Evolutionary conservation across 1,284 basidiomycete species (phyloP).

Genomic region (Blastosporella zonata): DNA sequence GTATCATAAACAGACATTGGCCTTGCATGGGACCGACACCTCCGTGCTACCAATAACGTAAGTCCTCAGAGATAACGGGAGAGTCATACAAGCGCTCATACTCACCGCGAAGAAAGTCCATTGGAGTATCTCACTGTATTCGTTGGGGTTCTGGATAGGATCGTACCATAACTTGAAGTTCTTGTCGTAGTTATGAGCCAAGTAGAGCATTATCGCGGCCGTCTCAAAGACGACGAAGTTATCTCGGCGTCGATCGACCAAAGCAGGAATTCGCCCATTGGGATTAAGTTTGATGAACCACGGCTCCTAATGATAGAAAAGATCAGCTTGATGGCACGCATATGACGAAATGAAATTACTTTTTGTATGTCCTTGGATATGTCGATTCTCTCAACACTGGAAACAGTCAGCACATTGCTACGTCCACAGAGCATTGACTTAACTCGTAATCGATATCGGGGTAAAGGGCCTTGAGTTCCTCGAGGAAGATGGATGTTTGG

Average conservation of each 20-base stretch:
- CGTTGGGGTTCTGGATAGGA: constrained; percentile 38
- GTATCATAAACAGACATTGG: constrained; percentile 38
- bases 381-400: constrained; percentile 45
- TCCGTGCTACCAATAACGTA: constrained; percentile 45
- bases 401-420: constrained; percentile 3
- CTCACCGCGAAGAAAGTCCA: constrained; percentile 75
- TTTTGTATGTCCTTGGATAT: constrained; percentile 41
- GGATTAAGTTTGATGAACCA: constrained; percentile 68
- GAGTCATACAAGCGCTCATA: background rate
- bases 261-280: constrained; percentile 62
- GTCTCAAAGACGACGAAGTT: constrained; percentile 68
- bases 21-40: constrained; percentile 78
- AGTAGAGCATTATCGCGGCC: constrained; percentile 64
- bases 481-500: constrained; percentile 61
- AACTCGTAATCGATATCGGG: constrained; percentile 59
- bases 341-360: constrained; percentile 18
- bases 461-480: constrained; percentile 67
- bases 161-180: constrained; percentile 56
- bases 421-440: constrained; percentile 16
- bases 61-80: constrained; percentile 3
- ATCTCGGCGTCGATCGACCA: constrained; percentile 48
- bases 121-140: constrained; percentile 61
- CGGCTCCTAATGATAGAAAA: constrained; percentile 33
- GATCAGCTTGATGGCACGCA: background rate
- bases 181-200: constrained; percentile 58